phyloP scores from a whole-genome alignment of 2,329 filamentous ascomycete species.

The Tolypocladium sp. region DNA sequence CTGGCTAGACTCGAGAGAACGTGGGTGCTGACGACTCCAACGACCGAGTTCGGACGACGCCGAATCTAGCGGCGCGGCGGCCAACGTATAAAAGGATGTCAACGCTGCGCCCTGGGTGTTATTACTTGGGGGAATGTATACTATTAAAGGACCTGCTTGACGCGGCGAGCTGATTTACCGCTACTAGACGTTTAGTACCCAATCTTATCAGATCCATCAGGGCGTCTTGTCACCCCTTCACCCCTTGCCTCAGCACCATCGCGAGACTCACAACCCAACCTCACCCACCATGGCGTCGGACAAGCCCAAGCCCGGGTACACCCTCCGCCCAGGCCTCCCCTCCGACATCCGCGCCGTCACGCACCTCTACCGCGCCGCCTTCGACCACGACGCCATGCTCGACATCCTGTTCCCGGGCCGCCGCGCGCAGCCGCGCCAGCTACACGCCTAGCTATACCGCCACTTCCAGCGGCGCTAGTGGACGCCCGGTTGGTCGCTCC shows the following conservation, averaged over 20 bases:
- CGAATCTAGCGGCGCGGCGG: background rate
- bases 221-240: too few relatives aligned
- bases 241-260: too few relatives aligned
- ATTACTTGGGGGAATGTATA: background rate
- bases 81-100: background rate
- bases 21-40: background rate
- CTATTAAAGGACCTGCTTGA: background rate
- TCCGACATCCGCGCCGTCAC: constrained; percentile 17
- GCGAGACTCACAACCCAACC: too few relatives aligned
- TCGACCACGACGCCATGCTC: constrained; percentile 19
- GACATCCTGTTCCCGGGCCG: constrained; percentile 21
- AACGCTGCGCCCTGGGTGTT: background rate
- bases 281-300: background rate
- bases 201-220: too few relatives aligned
- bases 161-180: background rate
- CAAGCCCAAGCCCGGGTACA: background rate
- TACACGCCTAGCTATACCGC: constrained; percentile 12
- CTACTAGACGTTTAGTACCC: background rate
- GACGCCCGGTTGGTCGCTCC: constrained; percentile 20
- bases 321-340: constrained; percentile 19
- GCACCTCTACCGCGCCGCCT: constrained; percentile 18
- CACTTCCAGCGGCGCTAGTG: constrained; percentile 22
- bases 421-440: constrained; percentile 9
- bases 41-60: too few relatives aligned
- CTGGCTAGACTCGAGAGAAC: too few relatives aligned